phyloP scores from a whole-genome alignment of 2,329 filamentous ascomycete species.

The Penicillium sp. region DNA sequence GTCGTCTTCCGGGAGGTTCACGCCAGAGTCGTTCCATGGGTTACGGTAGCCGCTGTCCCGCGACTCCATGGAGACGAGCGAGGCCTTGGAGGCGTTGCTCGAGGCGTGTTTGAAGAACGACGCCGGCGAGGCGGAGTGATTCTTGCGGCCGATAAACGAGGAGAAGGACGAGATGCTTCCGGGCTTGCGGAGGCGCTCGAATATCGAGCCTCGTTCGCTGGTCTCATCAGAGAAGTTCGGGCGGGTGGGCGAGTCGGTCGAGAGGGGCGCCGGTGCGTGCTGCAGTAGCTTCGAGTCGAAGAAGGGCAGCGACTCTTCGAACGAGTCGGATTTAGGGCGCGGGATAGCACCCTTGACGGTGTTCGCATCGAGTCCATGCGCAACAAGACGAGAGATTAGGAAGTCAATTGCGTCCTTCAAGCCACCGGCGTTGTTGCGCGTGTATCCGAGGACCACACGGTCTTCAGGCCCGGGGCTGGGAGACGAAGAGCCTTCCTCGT shows the following conservation, averaged over 20 bases:
- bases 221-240: constrained; percentile 72
- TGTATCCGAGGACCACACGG: constrained; percentile 68
- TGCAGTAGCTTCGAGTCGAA: constrained; percentile 96
- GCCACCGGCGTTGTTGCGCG: constrained; percentile 90
- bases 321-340: constrained; percentile 96
- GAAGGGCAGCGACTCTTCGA: constrained; percentile 91
- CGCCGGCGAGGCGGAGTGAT: constrained; percentile 74
- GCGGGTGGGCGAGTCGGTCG: constrained; percentile 81
- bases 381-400: constrained; percentile 73
- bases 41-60: constrained; percentile 91
- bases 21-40: constrained; percentile 95
- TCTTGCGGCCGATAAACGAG: constrained; percentile 95
- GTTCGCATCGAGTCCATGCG: constrained; percentile 76
- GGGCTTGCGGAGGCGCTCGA: constrained; percentile 88
- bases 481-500: constrained; percentile 33
- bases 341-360: constrained; percentile 90
- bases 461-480: constrained; percentile 44
- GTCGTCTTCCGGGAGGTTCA: constrained; percentile 86
- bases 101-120: constrained; percentile 89
- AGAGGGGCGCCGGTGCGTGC: constrained; percentile 70
- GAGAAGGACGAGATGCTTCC: constrained; percentile 89
- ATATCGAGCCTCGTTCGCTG: constrained; percentile 70
- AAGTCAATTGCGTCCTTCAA: constrained; percentile 95
- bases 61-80: constrained; percentile 89
- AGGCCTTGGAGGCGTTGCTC: constrained; percentile 84